phyloP scores from a whole-genome alignment of 257 asterid genomes.

The Ligustrum vulgare region DNA sequence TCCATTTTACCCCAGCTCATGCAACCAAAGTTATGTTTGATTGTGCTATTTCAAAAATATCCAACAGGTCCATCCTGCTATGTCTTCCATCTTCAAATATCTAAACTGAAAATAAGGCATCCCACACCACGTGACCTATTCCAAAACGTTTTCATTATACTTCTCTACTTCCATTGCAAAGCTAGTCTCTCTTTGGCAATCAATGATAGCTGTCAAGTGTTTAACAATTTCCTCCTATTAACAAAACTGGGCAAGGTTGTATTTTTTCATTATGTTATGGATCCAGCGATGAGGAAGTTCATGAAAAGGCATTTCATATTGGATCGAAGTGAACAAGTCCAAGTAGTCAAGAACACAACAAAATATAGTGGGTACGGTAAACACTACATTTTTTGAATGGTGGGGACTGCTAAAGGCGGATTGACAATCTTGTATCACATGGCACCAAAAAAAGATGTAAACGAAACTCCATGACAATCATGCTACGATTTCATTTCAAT shows the following conservation, averaged over 20 bases:
- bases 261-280: not conserved
- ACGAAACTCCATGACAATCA: conserved; percentile 10
- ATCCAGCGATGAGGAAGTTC: not conserved
- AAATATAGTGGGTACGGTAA: not conserved
- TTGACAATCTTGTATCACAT: conserved; percentile 10
- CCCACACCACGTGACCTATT: not conserved
- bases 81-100: not conserved
- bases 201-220: not conserved
- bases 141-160: not conserved
- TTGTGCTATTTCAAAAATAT: not conserved
- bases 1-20: not conserved
- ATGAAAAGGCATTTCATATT: not conserved
- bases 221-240: too few species aligned
- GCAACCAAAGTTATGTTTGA: not conserved
- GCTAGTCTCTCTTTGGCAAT: not conserved
- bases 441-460: conserved; percentile 5
- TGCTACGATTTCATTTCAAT: not conserved
- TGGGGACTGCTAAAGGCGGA: not conserved
- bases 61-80: not conserved
- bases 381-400: not conserved
- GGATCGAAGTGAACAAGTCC: conserved; percentile 1
- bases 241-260: not conserved
- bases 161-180: not conserved
- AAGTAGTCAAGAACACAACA: not conserved
- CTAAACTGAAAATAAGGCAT: not conserved